Evolutionary conservation across 208 protist genomes (phyloP).

Genomic region (Crithidia acanthocephali): DNA sequence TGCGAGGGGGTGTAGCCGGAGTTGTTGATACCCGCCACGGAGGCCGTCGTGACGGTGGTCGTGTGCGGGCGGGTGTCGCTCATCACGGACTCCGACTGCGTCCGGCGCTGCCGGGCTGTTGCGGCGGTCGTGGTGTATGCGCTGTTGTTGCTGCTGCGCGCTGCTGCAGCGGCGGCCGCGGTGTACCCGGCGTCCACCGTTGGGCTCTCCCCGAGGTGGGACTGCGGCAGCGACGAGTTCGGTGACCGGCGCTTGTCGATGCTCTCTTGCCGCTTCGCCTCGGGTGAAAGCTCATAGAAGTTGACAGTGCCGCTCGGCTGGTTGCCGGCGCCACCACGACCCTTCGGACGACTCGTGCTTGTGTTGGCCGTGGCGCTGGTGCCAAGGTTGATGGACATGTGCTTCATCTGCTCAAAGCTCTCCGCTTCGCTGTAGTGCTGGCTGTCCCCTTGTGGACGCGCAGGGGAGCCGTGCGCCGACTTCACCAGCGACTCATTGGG

Average conservation of each 20-base stretch:
- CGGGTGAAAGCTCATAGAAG: slow-evolving; percentile 10
- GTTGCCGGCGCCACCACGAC: neutral
- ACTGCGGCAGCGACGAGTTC: slow-evolving; percentile 12
- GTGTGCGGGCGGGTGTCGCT: slow-evolving; percentile 19
- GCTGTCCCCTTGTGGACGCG: slow-evolving; percentile 5
- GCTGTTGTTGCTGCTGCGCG: neutral
- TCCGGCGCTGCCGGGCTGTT: slow-evolving; percentile 5
- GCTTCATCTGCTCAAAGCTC: neutral
- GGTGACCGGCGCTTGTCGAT: slow-evolving; percentile 6
- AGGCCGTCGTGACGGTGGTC: neutral
- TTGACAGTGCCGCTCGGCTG: neutral
- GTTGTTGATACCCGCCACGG: slow-evolving; percentile 34
- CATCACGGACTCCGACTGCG: neutral
- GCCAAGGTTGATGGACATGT: slow-evolving; percentile 6
- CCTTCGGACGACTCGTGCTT: neutral
- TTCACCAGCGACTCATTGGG: slow-evolving; percentile 21
- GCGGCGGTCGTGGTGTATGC: neutral
- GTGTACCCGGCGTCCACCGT: slow-evolving; percentile 14
- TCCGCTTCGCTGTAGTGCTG: neutral
- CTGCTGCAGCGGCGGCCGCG: neutral
- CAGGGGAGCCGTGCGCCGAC: slow-evolving; percentile 18
- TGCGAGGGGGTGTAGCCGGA: slow-evolving; percentile 32
- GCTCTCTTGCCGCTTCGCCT: slow-evolving; percentile 11
- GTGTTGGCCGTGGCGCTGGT: neutral
- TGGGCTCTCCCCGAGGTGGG: slow-evolving; percentile 6